Base-by-base conservation (phyloP, 2,329 filamentous ascomycete genomes). In the Ascochyta pisi region DNA sequence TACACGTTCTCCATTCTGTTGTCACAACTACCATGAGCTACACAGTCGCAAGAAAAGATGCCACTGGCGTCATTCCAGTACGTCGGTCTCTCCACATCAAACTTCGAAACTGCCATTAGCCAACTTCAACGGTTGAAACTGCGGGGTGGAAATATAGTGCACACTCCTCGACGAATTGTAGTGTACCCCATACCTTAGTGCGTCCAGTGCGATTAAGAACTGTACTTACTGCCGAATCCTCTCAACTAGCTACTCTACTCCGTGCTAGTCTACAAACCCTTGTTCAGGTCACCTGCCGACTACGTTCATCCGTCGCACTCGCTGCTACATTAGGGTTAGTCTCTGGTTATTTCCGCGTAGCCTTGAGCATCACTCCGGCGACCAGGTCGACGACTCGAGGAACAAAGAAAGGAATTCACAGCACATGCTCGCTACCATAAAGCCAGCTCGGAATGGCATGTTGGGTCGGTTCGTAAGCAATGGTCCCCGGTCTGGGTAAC, bases 321-420 rank as follows among this genome's bases (percentile, higher is more conserved):
- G 50, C 41, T 55, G 39, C 52, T 48, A 37, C 41, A 55, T 55
- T 44, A 19, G 52, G 51, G 22, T 35, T 26, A 29, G 19, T 12
- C 12, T 27, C 24, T 41, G 24, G 7, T 42, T 42, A 41, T 55
- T 29, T 15, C 45, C 51, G 39, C 7, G 44, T 13, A 43, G 39
- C 26, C 22, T n/a, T 47, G 4, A 44, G 34, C 33, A 44, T 31
- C 29, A 34, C 26, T 40, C 34, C 46, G 41, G 24, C 23, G 13
- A 46, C 27, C 16, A 16, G 41, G 37, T 46, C 23, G 41, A 37
- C 37, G 26, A 12, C n/a, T 13, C 24, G 24, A 15, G 39, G n/a
- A 41, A 39, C 24, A 44, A 37, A 34, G 41, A 31, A 12, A 24
- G 26, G 22, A 39, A 27, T 27, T 26, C 26, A 4, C 38, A 43